A percentile compares a stretch with the other conserved stretches of the same genome.
Conservation (phyloP, 305 asterid species). For the Solanum chacoense region DNA sequence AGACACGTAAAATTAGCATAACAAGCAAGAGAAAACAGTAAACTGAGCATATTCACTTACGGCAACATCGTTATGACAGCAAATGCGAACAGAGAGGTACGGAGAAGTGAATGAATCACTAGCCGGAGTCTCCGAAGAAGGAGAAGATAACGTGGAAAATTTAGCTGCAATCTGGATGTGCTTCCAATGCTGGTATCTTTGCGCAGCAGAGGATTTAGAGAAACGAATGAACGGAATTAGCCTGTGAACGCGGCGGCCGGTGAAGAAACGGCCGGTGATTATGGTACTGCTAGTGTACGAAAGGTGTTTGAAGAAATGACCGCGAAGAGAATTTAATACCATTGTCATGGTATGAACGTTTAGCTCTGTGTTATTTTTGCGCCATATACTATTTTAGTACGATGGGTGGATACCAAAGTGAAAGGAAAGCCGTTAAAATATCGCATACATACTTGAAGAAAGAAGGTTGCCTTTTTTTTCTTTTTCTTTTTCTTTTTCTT, state of each 20-base stretch:
- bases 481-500: no score
- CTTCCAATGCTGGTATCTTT: constrained; percentile 5
- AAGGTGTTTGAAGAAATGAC: constrained; percentile 71
- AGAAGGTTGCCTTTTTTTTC: no score
- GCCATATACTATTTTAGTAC: neutral
- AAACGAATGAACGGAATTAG: constrained; percentile 3
- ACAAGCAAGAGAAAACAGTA: neutral
- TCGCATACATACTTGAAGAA: neutral
- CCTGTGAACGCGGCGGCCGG: constrained; percentile 11
- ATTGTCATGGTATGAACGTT: constrained; percentile 15
- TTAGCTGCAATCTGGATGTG: constrained; percentile 8
- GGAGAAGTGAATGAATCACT: constrained; percentile 39
- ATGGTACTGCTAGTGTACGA: constrained; percentile 19
- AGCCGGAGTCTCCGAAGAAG: constrained; percentile 5
- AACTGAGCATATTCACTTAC: constrained; percentile 24
- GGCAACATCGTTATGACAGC: constrained; percentile 42
- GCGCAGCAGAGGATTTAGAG: neutral
- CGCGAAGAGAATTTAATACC: constrained; percentile 17
- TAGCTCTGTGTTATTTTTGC: neutral
- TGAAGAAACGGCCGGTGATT: constrained; percentile 14
- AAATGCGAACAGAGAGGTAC: constrained; percentile 67
- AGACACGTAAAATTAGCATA: neutral
- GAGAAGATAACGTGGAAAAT: constrained; percentile 16
- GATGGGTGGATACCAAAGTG: neutral
- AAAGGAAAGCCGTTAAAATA: neutral